phyloP scores from a whole-genome alignment of 148 eudicot genomes.

The Rhododendron kiyosumense region DNA sequence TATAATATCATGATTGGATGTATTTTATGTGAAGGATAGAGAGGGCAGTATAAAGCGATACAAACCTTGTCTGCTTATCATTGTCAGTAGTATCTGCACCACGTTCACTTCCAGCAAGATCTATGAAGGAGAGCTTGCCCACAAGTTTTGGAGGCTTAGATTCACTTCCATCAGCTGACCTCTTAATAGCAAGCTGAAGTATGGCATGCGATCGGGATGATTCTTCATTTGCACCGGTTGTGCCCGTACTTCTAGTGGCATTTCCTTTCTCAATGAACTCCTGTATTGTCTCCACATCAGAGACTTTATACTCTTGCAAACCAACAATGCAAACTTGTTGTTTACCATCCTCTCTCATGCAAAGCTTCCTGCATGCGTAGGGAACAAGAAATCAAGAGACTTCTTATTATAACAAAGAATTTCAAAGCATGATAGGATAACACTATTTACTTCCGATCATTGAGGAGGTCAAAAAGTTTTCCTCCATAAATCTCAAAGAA shows the following conservation, averaged over 20 bases:
- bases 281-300: slow-evolving; percentile 83
- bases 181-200: slow-evolving; percentile 87
- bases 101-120: slow-evolving; percentile 99
- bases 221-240: slow-evolving; percentile 99
- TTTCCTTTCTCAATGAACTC: slow-evolving; percentile 95
- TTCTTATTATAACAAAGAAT: neutral
- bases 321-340: slow-evolving; percentile 98
- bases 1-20: neutral
- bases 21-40: neutral
- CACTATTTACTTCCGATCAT: slow-evolving; percentile 78
- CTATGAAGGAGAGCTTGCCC: slow-evolving; percentile 97
- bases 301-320: slow-evolving; percentile 82
- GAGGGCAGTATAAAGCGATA: neutral
- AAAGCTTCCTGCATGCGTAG: slow-evolving; percentile 63
- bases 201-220: slow-evolving; percentile 99
- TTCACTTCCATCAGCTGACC: slow-evolving; percentile 65
- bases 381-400: slow-evolving; percentile 7
- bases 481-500: slow-evolving; percentile 99
- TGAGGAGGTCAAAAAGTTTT: slow-evolving; percentile 89
- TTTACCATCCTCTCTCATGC: slow-evolving; percentile 95
- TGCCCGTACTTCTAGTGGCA: slow-evolving; percentile 92
- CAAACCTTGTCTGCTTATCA: slow-evolving; percentile 98
- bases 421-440: neutral
- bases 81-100: slow-evolving; percentile 99
- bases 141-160: slow-evolving; percentile 75